These are phyloP conservation scores for Rhodamnia rubescens DNA, from an alignment of 345 rosid genomes.

Conservation along the genomic window DNA sequence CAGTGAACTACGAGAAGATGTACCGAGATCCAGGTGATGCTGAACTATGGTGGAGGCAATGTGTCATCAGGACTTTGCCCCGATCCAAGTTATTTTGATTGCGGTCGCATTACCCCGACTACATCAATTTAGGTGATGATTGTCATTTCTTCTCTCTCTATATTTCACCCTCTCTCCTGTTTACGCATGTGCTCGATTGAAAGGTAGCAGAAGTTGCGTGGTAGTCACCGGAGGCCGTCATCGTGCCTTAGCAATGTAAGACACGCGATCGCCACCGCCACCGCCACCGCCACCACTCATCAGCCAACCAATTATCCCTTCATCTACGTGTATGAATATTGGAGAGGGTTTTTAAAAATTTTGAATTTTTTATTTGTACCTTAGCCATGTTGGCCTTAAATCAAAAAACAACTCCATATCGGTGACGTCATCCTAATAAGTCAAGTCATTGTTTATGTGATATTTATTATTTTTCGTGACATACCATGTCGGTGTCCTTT, in stretches of 20 bases:
- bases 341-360: neutral
- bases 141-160: neutral
- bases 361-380: neutral
- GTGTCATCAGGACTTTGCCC: neutral
- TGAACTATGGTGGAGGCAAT: accelerated
- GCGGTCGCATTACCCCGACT: accelerated
- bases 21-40: neutral
- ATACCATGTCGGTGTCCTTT: neutral
- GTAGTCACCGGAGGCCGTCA: neutral
- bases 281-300: neutral
- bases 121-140: neutral
- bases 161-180: neutral
- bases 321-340: neutral
- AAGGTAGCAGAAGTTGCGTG: neutral
- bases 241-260: neutral
- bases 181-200: neutral
- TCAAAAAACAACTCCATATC: neutral
- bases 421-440: neutral
- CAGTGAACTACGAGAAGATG: neutral
- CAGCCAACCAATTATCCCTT: neutral
- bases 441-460: neutral
- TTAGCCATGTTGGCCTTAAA: neutral
- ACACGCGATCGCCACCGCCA: too few relatives aligned
- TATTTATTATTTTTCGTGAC: neutral
- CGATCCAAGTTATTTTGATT: neutral